Evolutionary conservation across 352 stramenopile species (phyloP).

Genomic region (Pythium coloratum): DNA sequence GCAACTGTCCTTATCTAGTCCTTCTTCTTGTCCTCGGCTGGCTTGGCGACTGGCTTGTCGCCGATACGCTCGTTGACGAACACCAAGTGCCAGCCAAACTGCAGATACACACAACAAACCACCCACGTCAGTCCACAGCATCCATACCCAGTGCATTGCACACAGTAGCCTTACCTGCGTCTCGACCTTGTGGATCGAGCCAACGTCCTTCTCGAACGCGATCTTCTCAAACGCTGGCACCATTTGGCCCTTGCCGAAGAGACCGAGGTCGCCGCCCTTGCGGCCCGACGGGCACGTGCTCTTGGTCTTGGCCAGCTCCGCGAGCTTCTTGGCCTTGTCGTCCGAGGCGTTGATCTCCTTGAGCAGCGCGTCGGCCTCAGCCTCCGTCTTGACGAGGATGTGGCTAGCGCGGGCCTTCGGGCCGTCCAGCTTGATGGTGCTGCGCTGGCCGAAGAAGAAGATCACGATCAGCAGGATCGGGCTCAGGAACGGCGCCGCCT

Average conservation of each 20-base stretch:
- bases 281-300: conserved; percentile 70
- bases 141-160: background rate
- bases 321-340: conserved; percentile 63
- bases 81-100: conserved; percentile 81
- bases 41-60: conserved; percentile 45
- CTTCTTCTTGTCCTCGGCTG: conserved; percentile 33
- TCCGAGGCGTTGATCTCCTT: conserved; percentile 45
- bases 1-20: background rate
- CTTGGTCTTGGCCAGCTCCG: conserved; percentile 64
- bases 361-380: conserved; percentile 57
- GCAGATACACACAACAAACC: conserved; percentile 9
- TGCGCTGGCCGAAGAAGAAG: conserved; percentile 24
- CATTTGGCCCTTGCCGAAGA: conserved; percentile 76
- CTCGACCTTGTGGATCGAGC: conserved; percentile 81
- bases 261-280: conserved; percentile 70
- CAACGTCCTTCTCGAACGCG: conserved; percentile 67
- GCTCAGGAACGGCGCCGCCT: conserved; percentile 27
- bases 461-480: conserved; percentile 31
- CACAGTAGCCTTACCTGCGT: conserved; percentile 44
- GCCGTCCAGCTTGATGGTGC: conserved; percentile 22
- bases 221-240: conserved; percentile 73
- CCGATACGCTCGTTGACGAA: conserved; percentile 69
- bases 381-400: conserved; percentile 77
- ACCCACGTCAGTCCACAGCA: background rate
- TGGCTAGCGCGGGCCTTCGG: conserved; percentile 68